Evolutionary conservation across 2,329 filamentous ascomycete genomes (phyloP).

Genomic region (Epichloe sibirici): DNA sequence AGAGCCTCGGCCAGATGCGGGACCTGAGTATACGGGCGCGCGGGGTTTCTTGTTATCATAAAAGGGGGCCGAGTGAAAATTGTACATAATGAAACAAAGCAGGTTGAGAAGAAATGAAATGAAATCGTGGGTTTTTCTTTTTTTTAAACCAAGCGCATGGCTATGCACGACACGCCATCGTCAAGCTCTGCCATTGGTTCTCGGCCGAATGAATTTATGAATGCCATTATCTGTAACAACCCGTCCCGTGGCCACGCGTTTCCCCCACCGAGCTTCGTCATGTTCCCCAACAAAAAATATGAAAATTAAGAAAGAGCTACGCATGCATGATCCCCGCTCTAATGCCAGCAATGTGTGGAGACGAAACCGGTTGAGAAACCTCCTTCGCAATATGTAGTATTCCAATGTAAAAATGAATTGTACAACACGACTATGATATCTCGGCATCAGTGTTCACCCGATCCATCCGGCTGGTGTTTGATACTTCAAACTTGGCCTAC

Average conservation of each 20-base stretch:
- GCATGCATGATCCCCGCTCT: neutral
- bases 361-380: neutral
- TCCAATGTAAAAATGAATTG: too few species aligned
- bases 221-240: neutral
- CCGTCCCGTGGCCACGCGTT: neutral
- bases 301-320: neutral
- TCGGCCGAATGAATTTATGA: neutral
- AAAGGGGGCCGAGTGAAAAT: too few species aligned
- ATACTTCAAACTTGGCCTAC: neutral
- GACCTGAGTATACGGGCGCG: neutral
- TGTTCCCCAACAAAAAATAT: constrained; percentile 4
- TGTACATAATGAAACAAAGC: too few species aligned
- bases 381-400: neutral
- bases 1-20: neutral
- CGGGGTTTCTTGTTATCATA: neutral
- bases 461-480: too few species aligned
- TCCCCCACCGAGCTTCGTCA: neutral
- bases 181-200: neutral
- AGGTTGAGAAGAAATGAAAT: too few species aligned
- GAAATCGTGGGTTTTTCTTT: too few species aligned
- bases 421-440: too few species aligned
- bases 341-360: neutral
- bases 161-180: neutral
- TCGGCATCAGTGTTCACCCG: too few species aligned
- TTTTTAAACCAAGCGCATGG: neutral